Evolutionary conservation across 805 yeast species (phyloP).

Genomic region (Lipomyces starkeyi): DNA sequence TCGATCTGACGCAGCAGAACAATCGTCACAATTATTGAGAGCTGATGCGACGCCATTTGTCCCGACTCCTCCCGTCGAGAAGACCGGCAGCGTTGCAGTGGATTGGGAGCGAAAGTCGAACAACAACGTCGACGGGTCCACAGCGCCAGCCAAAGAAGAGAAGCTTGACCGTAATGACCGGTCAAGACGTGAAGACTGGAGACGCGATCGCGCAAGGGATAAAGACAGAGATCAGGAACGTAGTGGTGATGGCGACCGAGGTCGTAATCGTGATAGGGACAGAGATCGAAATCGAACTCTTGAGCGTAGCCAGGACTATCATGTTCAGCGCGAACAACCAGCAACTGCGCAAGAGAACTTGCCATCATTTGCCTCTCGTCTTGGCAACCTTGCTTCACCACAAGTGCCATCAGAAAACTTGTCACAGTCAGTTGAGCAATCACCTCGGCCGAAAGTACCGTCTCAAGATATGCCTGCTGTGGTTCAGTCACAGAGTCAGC

Average conservation of each 20-base stretch:
- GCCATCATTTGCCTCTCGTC: conserved; percentile 4
- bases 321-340: not conserved
- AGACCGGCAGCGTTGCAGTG: not conserved
- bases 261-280: conserved; percentile 11
- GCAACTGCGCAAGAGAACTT: not conserved
- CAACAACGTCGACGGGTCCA: not conserved
- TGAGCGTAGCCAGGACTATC: conserved; percentile 1
- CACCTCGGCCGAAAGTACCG: not conserved
- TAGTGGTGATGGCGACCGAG: conserved; percentile 20
- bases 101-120: not conserved
- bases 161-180: not conserved
- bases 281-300: conserved; percentile 6
- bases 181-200: conserved; percentile 7
- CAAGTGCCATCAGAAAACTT: not conserved
- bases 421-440: not conserved
- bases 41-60: not conserved
- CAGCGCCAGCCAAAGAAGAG: not conserved
- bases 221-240: conserved; percentile 19
- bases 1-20: not conserved
- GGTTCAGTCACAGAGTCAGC: not conserved
- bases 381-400: not conserved
- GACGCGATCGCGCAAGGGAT: conserved; percentile 6
- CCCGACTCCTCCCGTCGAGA: not conserved
- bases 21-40: conserved; percentile 1
- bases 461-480: not conserved